Percentiles rank a stretch among this genome's conserved stretches.
Evolutionary conservation across 305 asterid genomes (phyloP).

Genomic region (Euphrasia arctica): DNA sequence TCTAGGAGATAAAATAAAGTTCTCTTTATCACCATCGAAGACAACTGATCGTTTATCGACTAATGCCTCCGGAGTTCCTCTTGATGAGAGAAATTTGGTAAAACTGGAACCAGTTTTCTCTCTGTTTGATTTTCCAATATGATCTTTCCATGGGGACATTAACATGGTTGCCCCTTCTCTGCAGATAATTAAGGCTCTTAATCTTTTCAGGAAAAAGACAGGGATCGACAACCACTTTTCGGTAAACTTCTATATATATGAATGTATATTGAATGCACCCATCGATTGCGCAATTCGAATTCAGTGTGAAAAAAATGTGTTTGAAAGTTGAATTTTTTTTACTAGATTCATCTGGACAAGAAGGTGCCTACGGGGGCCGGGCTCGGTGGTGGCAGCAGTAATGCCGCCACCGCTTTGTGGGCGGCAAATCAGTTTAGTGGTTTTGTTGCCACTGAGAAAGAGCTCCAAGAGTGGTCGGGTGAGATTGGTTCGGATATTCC

Average conservation of each 20-base stretch:
- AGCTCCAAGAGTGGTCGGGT: conserved; percentile 93
- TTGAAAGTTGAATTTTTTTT: conserved; percentile 12
- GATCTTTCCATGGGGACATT: not conserved
- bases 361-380: conserved; percentile 98
- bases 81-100: conserved; percentile 87
- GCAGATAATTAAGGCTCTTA: conserved; percentile 93
- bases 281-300: not conserved
- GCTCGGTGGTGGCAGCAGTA: conserved; percentile 99
- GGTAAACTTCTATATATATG: conserved; percentile 39
- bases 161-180: conserved; percentile 21
- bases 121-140: not conserved
- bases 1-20: conserved; percentile 85
- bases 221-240: conserved; percentile 73
- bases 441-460: conserved; percentile 77
- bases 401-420: conserved; percentile 99
- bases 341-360: conserved; percentile 91
- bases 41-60: conserved; percentile 76
- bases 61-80: conserved; percentile 89
- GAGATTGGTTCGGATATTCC: conserved; percentile 97
- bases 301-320: conserved; percentile 7
- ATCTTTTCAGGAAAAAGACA: conserved; percentile 89
- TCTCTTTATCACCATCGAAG: conserved; percentile 80
- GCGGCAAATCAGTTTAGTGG: conserved; percentile 97
- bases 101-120: not conserved
- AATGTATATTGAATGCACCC: not conserved